Percentiles rank a stretch among this genome's conserved stretches.
Evolutionary conservation across 106 monocot genomes (phyloP).

Genomic region (Apostasia shenzhenica): DNA sequence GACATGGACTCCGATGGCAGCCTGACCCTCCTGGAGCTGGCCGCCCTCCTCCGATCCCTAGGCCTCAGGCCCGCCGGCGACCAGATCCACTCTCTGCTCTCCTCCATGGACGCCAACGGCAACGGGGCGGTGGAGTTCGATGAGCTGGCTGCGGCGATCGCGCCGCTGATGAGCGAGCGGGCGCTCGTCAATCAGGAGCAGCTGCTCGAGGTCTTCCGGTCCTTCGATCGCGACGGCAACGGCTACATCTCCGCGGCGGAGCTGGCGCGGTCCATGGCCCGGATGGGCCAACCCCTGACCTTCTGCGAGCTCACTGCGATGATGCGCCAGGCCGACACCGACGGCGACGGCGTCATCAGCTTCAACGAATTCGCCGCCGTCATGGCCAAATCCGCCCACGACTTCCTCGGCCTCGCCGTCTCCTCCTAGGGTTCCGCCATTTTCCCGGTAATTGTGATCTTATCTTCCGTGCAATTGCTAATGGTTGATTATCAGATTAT

Average conservation of each 20-base stretch:
- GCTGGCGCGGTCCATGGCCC: constrained; percentile 71
- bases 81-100: constrained; percentile 56
- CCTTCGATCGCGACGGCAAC: constrained; percentile 69
- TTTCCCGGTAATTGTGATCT: neutral
- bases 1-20: constrained; percentile 73
- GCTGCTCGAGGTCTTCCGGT: constrained; percentile 44
- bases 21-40: constrained; percentile 68
- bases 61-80: constrained; percentile 56
- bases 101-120: constrained; percentile 57
- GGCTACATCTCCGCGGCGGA: constrained; percentile 62
- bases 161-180: constrained; percentile 47
- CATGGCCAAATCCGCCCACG: constrained; percentile 59
- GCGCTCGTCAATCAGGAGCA: constrained; percentile 44
- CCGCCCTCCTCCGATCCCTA: constrained; percentile 64
- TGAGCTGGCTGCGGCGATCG: constrained; percentile 49
- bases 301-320: constrained; percentile 48
- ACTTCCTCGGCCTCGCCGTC: constrained; percentile 50
- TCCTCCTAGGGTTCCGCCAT: neutral
- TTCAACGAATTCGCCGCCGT: constrained; percentile 51
- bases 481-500: neutral
- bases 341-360: constrained; percentile 67
- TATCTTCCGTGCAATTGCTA: neutral
- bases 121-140: constrained; percentile 75
- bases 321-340: constrained; percentile 56
- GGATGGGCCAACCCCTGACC: constrained; percentile 52